Conservation (phyloP, 179 eudicot species). For the Monotropa hypopitys region DNA sequence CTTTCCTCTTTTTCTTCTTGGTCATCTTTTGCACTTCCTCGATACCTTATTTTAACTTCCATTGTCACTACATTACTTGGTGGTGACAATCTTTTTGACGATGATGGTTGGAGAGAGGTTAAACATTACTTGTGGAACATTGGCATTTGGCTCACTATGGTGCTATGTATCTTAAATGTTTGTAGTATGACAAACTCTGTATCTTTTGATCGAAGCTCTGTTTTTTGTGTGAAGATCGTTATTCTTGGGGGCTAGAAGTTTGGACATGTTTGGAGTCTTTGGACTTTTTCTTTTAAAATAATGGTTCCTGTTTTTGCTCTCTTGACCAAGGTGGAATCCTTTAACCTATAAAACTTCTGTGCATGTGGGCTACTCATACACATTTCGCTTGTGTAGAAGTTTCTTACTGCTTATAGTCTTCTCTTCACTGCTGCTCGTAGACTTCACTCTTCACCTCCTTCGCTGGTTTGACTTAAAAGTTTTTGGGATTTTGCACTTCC, state of each 20-base stretch:
- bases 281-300: not conserved
- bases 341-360: not conserved
- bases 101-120: not conserved
- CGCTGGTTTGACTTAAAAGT: not conserved
- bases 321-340: not conserved
- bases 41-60: not conserved
- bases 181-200: not conserved
- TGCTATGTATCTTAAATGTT: not conserved
- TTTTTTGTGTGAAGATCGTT: not conserved
- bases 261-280: not conserved
- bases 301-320: too few species aligned
- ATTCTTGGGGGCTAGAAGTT: not conserved
- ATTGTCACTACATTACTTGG: not conserved
- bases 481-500: not conserved
- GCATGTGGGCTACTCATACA: not conserved
- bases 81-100: not conserved
- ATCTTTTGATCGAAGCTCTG: not conserved
- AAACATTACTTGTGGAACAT: not conserved
- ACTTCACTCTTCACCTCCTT: not conserved
- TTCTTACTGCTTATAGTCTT: not conserved
- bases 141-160: not conserved
- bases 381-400: not conserved
- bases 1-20: not conserved
- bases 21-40: not conserved
- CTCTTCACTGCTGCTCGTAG: not conserved